Evolutionary conservation across 345 rosid genomes (phyloP), one percentile per base, ranked within the genome.

Genomic region (Orychophragmus violaceus): DNA sequence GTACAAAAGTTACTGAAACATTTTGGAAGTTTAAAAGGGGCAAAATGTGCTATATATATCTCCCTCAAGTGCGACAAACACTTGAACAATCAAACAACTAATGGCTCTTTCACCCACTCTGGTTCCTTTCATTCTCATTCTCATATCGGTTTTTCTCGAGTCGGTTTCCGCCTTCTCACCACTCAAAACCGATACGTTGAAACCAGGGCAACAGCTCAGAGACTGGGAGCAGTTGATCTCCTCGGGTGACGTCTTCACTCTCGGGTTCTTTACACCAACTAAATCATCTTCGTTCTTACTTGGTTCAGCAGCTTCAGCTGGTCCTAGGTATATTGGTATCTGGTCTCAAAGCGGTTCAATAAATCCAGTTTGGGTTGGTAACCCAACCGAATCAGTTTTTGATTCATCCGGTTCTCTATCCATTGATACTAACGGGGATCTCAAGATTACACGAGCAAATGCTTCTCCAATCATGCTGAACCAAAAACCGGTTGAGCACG

Each of bases 171-270:
- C 72, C 53, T 19, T 22, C 51, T 41, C 68, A 13, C 62, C 61
- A 59, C 60, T 51, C 45, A 56, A 59, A 73, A 57, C 77, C 6
- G 68, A 74, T 44, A 74, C 68, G 0, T 64, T 84, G 50, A 75
- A 59, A 66, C 84, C 77, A 13, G 87, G 86, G 10, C 80, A 81
- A 48, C 80, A 52, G 74, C 82, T 87, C 46, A 79, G 73, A 23
- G 85, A 84, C 28, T 80, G 84, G 86, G 90, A 87, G 75, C 83
- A 81, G 62, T 75, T 87, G 35, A 27, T 59, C 52, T 83, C 93
- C 3, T 61, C 78, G 1, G 62, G 55, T 22, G 82, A 76, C 5
- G 64, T 66, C 45, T 81, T 82, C 80, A 74, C 62, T 78, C 72
- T 84, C 11, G 90, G 89, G 28, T 87, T 84, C 83, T 84, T 84